Base-by-base conservation (phyloP, 2,329 filamentous ascomycete genomes). In the Dactylellina parvicollis region DNA sequence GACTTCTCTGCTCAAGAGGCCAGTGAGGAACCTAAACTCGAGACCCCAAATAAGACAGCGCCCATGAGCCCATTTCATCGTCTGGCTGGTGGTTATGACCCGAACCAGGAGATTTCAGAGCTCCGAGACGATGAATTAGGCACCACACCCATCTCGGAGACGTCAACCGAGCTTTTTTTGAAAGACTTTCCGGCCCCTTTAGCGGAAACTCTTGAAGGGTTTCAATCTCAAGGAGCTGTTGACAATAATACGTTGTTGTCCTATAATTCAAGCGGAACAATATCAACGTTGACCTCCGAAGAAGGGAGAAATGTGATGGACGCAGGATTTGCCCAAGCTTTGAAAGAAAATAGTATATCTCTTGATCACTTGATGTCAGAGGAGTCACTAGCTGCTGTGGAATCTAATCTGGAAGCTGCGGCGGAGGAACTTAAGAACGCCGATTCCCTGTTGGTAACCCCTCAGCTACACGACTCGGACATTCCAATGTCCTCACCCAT, bases 41-140 rank as follows among this genome's bases (percentile, higher is more conserved):
- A 44, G 36, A 59, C 64, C 10, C 62, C 44, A 36, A 36, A 52
- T 4, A 60, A n/a, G 28, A 42, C 24, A 20, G 44, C 22, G n/a
- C 30, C 32, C 12, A 32, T 55, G 12, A 71, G 50, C 34, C 67
- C 67, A 9, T 44, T 65, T 34, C 52, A 47, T 20, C 59, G 67
- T 20, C 26, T 46, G 34, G 34, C 12, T 28, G 47, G 40, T 2
- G 57, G 47, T 49, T 72, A 72, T 18, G 67, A 72, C 20, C 67
- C 67, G 5, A 30, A 50, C 36, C 59, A 65, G 36, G 67, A 72
- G 8, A 72, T 72, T 22, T 72, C 67, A 22, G 67, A 72, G 26
- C 50, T 72, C 9, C 46, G 67, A 14, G 60, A 65, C n/a, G 67
- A 72, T 12, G 67, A 72, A 46, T n/a, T 72, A 5, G 28, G 26